Evolutionary conservation across 352 stramenopile species (phyloP), one percentile per base, ranked within the genome.

Genomic region (Blastocystis sp.): DNA sequence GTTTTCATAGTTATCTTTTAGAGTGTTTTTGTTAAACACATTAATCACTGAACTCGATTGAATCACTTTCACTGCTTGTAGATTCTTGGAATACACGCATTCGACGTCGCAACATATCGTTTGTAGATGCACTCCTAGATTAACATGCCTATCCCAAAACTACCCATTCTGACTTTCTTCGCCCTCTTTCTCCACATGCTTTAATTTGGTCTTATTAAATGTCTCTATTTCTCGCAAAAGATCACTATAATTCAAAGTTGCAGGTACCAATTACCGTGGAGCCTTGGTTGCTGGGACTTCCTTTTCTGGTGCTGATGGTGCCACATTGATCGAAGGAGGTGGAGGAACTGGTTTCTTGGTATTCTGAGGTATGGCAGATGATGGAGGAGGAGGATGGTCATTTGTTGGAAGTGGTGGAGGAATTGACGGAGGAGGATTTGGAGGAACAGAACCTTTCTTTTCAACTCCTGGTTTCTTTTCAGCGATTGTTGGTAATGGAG

Each of bases 161-260:
- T 34, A 34, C 30, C 30, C 30, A 34, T 34, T 34, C 30, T 34
- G 30, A 34, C 30, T 34, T 1, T 34, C 30, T 34, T 34, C 30
- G 30, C 11, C 34, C 0, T 55, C 66, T 53, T 54, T 34, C 7
- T 75, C 24, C 50, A 81, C 45, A 39, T 85, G 73, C 47, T 85
- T 85, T 16, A 85, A n/a, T 68, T 85, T 85, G 3, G 73, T 55
- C 39, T 85, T 85, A 26, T 85, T 85, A 55, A 85, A 85, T 2
- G 73, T 47, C 43, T 85, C 24, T 4, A 85, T 85, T 68, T 85
- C 73, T 56, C 34, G 54, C 3, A 85, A 55, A 34, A 85, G 53
- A 47, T 65, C 39, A 54, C 73, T 85, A 66, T 66, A 20, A 16
- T n/a, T 6, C 2, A 59, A n/a, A 63, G 11, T 65, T 43, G 6